Base-by-base conservation (phyloP, 129 eudicot genomes). In the Centella asiatica region DNA sequence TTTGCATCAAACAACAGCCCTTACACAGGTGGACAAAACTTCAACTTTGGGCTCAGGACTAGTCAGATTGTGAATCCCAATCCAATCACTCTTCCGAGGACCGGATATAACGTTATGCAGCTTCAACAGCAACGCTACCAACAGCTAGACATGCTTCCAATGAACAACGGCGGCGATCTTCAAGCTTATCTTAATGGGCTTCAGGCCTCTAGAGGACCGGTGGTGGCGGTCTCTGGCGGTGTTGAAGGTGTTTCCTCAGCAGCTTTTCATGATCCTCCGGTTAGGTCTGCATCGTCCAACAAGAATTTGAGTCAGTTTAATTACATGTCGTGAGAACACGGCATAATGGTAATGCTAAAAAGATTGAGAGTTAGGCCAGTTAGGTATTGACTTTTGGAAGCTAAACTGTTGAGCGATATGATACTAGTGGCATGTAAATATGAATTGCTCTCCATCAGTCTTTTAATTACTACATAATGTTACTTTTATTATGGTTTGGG, bases 31-130 rank as follows among this genome's bases (percentile, higher is more conserved):
- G 47, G 73, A 57, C 6, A 63, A 17, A 45, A 65, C 37, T 39
- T 70, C 18, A 66, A 52, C 60, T 67, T 65, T 31, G 81, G 78
- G 67, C 53, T 54, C 25, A 64, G 62, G 14, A 37, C 48, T 5
- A 40, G 51, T 25, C 48, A 44, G 7, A 63, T 58, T 20, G 13
- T 33, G 19, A 23, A 23, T 23, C 51, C 32, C 19, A 52, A 17
- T 31, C 0, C 52, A 49, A 14, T 12, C 65, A n/a, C 18, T 18
- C 39, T 42, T 12, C n/a, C 27, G 11, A 36, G 19, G 32, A 65
- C 46, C 33, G 60, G 72, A 20, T 56, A 71, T 52, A 64, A 44
- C 45, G 20, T 67, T 57, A 44, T 36, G 53, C 75, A 71, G 69
- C 40, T 25, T 17, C n/a, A 26, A 32, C 76, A 60, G 19, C 83